Conservation (phyloP, 2,329 filamentous ascomycete genomes). For the Colletotrichum chlorophyti region DNA sequence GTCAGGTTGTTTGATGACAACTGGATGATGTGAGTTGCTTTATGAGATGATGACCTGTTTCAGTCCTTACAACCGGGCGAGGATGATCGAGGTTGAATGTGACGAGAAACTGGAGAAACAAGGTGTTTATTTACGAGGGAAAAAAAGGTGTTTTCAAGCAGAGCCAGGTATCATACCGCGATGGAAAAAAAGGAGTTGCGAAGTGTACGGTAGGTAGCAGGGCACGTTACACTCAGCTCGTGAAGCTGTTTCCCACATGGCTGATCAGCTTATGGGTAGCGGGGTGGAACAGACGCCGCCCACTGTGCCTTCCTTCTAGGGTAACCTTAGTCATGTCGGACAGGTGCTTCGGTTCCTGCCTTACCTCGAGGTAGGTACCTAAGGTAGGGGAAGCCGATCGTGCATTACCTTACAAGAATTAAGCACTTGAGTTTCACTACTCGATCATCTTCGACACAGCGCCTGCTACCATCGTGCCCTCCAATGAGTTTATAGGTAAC, state of each 20-base stretch:
- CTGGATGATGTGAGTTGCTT: background rate
- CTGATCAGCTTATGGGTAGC: background rate
- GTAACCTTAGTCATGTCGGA: background rate
- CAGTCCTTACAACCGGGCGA: background rate
- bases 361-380: too few species aligned
- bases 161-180: background rate
- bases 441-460: too few species aligned
- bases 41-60: background rate
- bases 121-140: background rate
- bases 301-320: constrained; percentile 1
- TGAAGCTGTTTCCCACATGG: background rate
- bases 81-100: background rate
- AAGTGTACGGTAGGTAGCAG: background rate
- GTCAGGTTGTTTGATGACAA: background rate
- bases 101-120: background rate
- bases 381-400: too few species aligned
- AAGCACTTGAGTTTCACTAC: too few species aligned
- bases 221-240: constrained; percentile 9
- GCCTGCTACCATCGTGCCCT: too few species aligned
- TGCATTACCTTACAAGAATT: too few species aligned
- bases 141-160: background rate
- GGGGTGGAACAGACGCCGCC: background rate
- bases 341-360: too few species aligned
- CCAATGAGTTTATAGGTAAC: too few species aligned
- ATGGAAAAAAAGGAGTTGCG: background rate